phyloP scores from a whole-genome alignment of 768 basidiomycete genomes.

The Kwoniella mangroviensis region DNA sequence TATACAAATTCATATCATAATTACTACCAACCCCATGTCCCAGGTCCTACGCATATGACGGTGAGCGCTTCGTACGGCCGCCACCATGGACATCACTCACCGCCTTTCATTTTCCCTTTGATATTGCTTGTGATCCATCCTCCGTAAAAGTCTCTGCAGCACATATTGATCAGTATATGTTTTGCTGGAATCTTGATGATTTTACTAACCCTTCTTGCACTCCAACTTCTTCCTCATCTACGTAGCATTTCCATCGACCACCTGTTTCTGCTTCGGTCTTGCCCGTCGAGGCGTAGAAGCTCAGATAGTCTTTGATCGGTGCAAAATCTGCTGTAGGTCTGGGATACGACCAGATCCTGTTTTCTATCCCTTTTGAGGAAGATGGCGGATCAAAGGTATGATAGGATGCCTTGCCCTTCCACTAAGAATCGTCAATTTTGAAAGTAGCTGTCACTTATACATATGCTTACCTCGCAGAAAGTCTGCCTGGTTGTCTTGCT shows the following conservation, averaged over 20 bases:
- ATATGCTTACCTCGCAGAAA: conserved; percentile 50
- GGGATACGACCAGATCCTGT: conserved; percentile 55
- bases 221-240: conserved; percentile 52
- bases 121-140: conserved; percentile 55
- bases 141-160: conserved; percentile 53
- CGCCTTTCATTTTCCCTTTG: conserved; percentile 55
- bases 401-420: conserved; percentile 50
- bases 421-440: conserved; percentile 15
- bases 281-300: conserved; percentile 52
- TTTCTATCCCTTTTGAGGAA: conserved; percentile 20
- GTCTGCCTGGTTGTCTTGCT: conserved; percentile 32
- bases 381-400: conserved; percentile 34
- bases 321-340: conserved; percentile 40
- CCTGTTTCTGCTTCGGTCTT: conserved; percentile 6
- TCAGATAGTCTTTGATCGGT: conserved; percentile 49
- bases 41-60: conserved; percentile 50
- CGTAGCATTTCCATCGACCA: conserved; percentile 49
- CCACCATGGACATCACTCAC: conserved; percentile 37
- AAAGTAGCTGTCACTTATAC: background rate
- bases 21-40: conserved; percentile 52
- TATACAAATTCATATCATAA: background rate
- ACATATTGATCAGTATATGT: background rate
- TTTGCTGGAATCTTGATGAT: background rate
- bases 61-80: too few species aligned
- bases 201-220: conserved; percentile 51